Conservation (phyloP, 164 flowering plant species). For the Dillenia suffruticosa region DNA sequence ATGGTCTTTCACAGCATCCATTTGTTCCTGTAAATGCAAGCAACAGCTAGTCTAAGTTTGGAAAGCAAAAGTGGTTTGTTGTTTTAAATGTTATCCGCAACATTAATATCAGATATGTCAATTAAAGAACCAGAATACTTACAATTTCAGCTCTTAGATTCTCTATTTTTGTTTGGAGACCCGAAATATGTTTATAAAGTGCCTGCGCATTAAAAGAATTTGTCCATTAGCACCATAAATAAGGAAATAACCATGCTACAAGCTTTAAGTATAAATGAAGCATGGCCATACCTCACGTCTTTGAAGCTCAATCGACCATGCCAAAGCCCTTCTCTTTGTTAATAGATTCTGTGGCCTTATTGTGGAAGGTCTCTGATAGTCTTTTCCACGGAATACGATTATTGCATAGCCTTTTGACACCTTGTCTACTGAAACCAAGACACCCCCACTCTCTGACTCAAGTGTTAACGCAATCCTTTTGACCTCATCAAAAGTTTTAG, state of each 20-base stretch:
- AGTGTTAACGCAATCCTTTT: conserved; percentile 69
- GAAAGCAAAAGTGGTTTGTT: background rate
- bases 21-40: conserved; percentile 50
- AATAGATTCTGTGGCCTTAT: conserved; percentile 89
- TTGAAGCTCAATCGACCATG: conserved; percentile 92
- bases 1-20: conserved; percentile 49
- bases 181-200: conserved; percentile 58
- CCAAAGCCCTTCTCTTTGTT: conserved; percentile 92
- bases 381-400: conserved; percentile 75
- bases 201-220: conserved; percentile 53
- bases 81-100: background rate
- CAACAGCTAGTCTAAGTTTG: background rate
- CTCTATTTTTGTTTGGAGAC: conserved; percentile 46
- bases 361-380: conserved; percentile 65
- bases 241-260: background rate
- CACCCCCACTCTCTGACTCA: conserved; percentile 95
- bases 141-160: conserved; percentile 77
- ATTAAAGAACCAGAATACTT: conserved; percentile 20
- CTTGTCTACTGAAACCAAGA: conserved; percentile 87
- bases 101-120: background rate
- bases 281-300: conserved; percentile 69
- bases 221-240: conserved; percentile 1
- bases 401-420: conserved; percentile 82
- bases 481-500: conserved; percentile 64
- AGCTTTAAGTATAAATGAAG: background rate